These are phyloP conservation scores for Pugionium cornutum DNA, from an alignment of 345 rosid species.

Conservation along the genomic window DNA sequence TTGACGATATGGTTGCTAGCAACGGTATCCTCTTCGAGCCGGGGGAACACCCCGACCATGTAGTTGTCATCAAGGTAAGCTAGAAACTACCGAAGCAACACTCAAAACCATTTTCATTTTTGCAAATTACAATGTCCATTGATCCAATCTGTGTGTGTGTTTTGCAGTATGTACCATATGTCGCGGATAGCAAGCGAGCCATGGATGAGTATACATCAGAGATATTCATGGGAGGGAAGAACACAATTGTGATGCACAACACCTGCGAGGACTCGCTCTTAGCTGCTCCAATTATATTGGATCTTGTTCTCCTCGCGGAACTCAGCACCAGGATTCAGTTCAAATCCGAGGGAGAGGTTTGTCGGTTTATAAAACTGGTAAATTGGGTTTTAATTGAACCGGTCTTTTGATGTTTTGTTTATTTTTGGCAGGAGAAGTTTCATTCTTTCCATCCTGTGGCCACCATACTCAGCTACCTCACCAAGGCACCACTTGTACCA, in stretches of 20 bases:
- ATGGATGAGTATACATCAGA: slow-evolving; percentile 99
- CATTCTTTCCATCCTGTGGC: slow-evolving; percentile 99
- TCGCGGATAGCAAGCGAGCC: slow-evolving; percentile 94
- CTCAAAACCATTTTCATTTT: not conserved
- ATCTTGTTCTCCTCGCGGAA: slow-evolving; percentile 94
- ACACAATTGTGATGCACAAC: slow-evolving; percentile 89
- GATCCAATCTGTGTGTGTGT: slow-evolving; percentile 5
- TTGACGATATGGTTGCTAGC: slow-evolving; percentile 97
- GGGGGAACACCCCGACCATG: slow-evolving; percentile 98
- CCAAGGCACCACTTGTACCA: slow-evolving; percentile 91
- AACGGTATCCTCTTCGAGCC: slow-evolving; percentile 88
- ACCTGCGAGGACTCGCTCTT: slow-evolving; percentile 95
- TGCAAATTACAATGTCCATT: not conserved
- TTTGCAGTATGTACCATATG: slow-evolving; percentile 85
- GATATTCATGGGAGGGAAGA: slow-evolving; percentile 96
- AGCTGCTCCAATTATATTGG: slow-evolving; percentile 97
- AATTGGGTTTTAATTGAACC: not conserved
- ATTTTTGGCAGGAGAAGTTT: slow-evolving; percentile 71
- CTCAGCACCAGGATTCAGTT: slow-evolving; percentile 94
- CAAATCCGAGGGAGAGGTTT: slow-evolving; percentile 86
- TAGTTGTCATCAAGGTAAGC: slow-evolving; percentile 93
- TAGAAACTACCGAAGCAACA: not conserved
- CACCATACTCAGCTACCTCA: slow-evolving; percentile 93
- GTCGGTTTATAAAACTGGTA: not conserved
- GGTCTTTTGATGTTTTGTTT: slow-evolving; percentile 1